Evolutionary conservation across 768 basidiomycete genomes (phyloP), one percentile per base, ranked within the genome.

Genomic region (Psilocybe tampanensis): DNA sequence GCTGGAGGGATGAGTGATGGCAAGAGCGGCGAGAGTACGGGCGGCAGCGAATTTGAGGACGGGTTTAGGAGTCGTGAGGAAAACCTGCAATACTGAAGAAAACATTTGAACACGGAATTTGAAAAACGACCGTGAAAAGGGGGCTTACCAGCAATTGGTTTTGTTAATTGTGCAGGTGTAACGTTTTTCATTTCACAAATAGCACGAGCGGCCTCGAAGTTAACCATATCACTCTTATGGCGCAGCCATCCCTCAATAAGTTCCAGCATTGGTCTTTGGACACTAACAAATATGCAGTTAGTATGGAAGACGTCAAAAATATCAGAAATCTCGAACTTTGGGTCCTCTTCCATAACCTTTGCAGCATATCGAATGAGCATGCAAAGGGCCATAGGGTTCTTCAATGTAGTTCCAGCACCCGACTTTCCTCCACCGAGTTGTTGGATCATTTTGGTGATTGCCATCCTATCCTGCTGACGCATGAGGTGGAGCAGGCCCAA

Each of bases 171-270:
- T 4, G 82, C 72, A 8, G 86, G 70, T 23, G 86, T 80, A 24
- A 94, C 89, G 59, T 88, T 86, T 73, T 88, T 91, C 91, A 96
- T 92, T 71, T 98, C 96, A 70, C 95, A 98, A 60, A 99, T 96
- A 7, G 88, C 95, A 43, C 97, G 90, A 3, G 97, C 96, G 19
- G 97, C 97, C 72, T 99, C 97, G 59, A 95, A 92, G 75, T 98
- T 98, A 68, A 99, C 97, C 96, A 98, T 99, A 70, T 99, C 97
- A 64, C 94, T 97, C 80, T 99, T 99, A 76, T 99, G 97, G 56
- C 95, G 86, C 58, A 98, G 78, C 88, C 95, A 95, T 32, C 91
- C 89, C 69, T 98, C 97, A 34, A 98, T 80, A 42, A 97, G 82
- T 61, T 98, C 97, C 51, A 94, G 79, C 83, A 98, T 96, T 66